Evolutionary conservation across 1,139 yeast genomes (phyloP), one percentile per base, ranked within the genome.

Genomic region (Kluyveromyces marxianus): DNA sequence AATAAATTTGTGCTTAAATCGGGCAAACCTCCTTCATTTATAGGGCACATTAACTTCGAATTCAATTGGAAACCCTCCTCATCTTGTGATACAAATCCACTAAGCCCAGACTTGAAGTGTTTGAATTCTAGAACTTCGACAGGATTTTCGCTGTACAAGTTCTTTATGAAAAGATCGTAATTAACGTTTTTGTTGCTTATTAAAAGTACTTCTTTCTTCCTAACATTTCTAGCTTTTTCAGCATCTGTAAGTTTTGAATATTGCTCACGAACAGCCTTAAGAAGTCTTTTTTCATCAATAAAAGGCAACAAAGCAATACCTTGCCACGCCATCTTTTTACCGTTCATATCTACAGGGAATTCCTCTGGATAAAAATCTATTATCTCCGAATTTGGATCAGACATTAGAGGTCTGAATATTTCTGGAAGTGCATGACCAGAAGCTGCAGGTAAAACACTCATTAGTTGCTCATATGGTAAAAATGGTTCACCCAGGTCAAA

Each of bases 381-480:
- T 53, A 90, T 88, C 46, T 85, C 95, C 48, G 96, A 86, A 44
- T 79, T 78, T 0, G 83, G 77, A 35, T 82, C 79, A 8, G 81
- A 78, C 97, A 90, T 90, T 55, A 94, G 69, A 1, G 84, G 82
- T 48, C 94, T 75, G 66, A 92, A 87, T 2, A 87, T 79, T 45
- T 76, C 81, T 0, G 99, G 99, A 37, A 94, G 70, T 4, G 85
- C 83, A 59, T 88, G 96, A n/a, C 89, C 86, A 1, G 96, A 87
- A 2, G 95, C 96, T 1, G 97, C 97, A 0, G 99, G 98, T 56
- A 94, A 70, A 25, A 94, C 98, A 58, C 96, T 84, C 97, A 94
- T 90, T 57, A 94, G 76, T 68, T 94, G 99, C 63, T 94, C 99
- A 66, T 76, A 94, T 1, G 99, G 99, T 54, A 79, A 68, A 66